phyloP scores from a whole-genome alignment of 208 protist species.

The Acanthamoeba lenticulata region DNA sequence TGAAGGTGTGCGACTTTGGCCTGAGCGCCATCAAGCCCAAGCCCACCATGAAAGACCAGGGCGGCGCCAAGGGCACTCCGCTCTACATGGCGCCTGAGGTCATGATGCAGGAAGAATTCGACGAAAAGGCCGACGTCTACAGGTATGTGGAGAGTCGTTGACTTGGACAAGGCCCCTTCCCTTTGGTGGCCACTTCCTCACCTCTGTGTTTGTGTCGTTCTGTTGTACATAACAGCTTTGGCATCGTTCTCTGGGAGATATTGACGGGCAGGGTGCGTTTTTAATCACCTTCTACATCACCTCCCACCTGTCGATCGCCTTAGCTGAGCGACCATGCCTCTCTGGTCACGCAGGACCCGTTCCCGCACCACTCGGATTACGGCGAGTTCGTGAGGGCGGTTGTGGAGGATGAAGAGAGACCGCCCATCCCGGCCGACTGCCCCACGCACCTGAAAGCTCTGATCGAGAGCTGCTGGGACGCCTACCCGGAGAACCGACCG shows the following conservation, averaged over 20 bases:
- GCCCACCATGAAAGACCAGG: constrained; percentile 27
- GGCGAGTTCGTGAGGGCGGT: constrained; percentile 70
- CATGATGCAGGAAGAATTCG: constrained; percentile 26
- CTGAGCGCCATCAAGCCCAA: constrained; percentile 67
- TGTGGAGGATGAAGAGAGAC: constrained; percentile 69
- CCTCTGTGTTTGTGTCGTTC: too few species aligned
- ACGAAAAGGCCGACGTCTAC: constrained; percentile 30
- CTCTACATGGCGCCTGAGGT: constrained; percentile 6
- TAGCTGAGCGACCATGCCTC: constrained; percentile 49
- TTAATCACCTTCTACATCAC: not conserved
- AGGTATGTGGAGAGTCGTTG: too few species aligned
- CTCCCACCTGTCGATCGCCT: not conserved
- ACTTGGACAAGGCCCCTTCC: too few species aligned
- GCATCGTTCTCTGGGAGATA: constrained; percentile 1
- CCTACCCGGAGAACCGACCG: constrained; percentile 8
- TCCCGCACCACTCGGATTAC: constrained; percentile 73
- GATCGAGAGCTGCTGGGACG: constrained; percentile 64
- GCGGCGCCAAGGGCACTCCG: not conserved
- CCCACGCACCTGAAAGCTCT: not conserved
- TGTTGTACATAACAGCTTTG: not conserved
- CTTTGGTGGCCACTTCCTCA: too few species aligned
- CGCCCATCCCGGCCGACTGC: constrained; percentile 69
- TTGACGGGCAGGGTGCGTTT: not conserved
- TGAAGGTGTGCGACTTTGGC: constrained; percentile 80
- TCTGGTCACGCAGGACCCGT: constrained; percentile 63